A percentile compares a stretch with the other conserved stretches of the same genome.
Evolutionary conservation across 177 flowering plant species (phyloP).

Genomic region (Vitis hybrid): DNA sequence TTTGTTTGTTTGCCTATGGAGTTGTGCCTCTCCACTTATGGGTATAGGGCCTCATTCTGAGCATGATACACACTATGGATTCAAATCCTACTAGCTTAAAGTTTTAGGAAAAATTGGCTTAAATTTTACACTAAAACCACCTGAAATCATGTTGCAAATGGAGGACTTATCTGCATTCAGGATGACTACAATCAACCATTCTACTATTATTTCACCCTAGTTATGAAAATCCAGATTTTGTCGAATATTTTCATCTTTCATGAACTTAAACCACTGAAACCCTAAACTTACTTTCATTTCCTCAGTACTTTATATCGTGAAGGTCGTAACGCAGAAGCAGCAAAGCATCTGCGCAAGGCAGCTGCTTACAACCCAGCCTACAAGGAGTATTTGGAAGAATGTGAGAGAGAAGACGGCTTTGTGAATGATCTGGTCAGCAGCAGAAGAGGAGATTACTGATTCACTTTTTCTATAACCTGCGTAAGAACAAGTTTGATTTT

Average conservation of each 20-base stretch:
- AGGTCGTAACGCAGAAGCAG: constrained; percentile 63
- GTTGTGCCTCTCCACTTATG: no score
- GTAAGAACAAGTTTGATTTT: neutral
- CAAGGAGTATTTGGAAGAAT: constrained; percentile 37
- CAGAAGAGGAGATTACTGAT: constrained; percentile 42
- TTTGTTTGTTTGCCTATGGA: no score
- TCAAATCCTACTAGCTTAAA: no score
- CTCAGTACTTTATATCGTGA: constrained; percentile 53
- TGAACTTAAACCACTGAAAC: neutral
- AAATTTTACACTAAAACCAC: no score
- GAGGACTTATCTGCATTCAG: no score
- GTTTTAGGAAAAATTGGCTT: no score
- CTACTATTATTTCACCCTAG: no score
- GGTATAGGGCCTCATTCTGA: no score
- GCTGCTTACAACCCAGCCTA: constrained; percentile 55
- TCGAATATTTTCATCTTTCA: neutral
- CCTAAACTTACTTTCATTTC: neutral
- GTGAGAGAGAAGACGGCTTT: constrained; percentile 35
- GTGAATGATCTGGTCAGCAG: constrained; percentile 39
- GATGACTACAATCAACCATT: no score
- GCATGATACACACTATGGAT: no score
- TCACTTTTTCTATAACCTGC: neutral
- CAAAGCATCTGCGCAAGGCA: constrained; percentile 43
- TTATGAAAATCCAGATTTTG: neutral
- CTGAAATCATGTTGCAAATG: no score